Conservation (phyloP, 2,329 filamentous ascomycete genomes). For the Ceratocystis variospora region DNA sequence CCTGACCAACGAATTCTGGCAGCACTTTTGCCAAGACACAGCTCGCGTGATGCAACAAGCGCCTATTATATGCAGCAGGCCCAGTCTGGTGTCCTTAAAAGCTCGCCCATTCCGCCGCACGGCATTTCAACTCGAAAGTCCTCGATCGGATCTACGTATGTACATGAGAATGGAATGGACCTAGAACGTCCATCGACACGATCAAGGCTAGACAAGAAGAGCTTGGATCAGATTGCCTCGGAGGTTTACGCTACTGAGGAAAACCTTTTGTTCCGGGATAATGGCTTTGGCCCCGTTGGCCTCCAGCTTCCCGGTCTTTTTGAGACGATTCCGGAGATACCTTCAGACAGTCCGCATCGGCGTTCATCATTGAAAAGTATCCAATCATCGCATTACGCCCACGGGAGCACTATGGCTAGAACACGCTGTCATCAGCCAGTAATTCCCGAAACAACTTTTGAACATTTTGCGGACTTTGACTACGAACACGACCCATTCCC, state of each 20-base stretch:
- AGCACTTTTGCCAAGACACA: slow-evolving; percentile 20
- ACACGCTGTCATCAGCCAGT: not conserved
- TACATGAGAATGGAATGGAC: not conserved
- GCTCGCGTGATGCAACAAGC: slow-evolving; percentile 18
- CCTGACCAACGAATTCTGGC: slow-evolving; percentile 17
- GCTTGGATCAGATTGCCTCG: slow-evolving; percentile 11
- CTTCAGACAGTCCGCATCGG: slow-evolving; percentile 15
- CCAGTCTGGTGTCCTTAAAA: slow-evolving; percentile 13
- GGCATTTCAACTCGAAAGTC: not conserved
- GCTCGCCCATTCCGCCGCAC: not conserved
- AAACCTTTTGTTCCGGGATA: slow-evolving; percentile 28
- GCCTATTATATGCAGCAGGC: slow-evolving; percentile 19
- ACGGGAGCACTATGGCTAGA: not conserved
- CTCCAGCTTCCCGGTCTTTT: slow-evolving; percentile 27
- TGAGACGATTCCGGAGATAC: slow-evolving; percentile 19
- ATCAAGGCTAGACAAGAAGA: slow-evolving; percentile 7
- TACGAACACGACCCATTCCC: slow-evolving; percentile 11
- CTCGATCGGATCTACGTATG: not conserved
- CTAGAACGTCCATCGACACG: not conserved
- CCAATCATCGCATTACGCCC: not conserved
- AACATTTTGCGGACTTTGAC: slow-evolving; percentile 17
- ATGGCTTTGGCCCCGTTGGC: slow-evolving; percentile 27
- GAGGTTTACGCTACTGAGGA: slow-evolving; percentile 24
- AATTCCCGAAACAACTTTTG: slow-evolving; percentile 2
- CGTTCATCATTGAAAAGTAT: slow-evolving; percentile 9